Evolutionary conservation across 352 stramenopile species (phyloP).

Genomic region (Peronospora destructor): DNA sequence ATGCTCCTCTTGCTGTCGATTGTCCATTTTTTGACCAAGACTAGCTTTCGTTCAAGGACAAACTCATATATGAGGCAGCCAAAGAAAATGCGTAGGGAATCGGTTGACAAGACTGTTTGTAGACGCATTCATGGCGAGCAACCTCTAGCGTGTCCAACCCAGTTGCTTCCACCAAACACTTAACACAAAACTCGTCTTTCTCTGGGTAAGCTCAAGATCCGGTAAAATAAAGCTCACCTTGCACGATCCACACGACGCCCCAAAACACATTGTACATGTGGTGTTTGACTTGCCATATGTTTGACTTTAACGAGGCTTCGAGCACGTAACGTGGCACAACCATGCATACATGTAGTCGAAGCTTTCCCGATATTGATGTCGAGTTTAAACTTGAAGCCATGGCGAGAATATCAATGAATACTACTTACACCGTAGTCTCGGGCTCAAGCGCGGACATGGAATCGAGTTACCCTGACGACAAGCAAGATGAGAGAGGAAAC

Average conservation of each 20-base stretch:
- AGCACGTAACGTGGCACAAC: not conserved
- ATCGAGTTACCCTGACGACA: too few relatives aligned
- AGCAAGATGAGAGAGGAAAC: too few relatives aligned
- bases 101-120: not conserved
- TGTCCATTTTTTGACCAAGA: too few relatives aligned
- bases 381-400: too few relatives aligned
- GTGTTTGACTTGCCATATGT: not conserved
- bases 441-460: too few relatives aligned
- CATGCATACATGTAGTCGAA: not conserved
- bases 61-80: not conserved
- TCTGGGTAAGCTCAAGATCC: not conserved
- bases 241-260: not conserved
- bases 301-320: not conserved
- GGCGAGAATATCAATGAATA: too few relatives aligned
- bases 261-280: not conserved
- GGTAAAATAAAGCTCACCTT: not conserved
- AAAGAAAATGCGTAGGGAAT: not conserved
- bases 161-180: not conserved
- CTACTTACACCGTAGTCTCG: too few relatives aligned
- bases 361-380: not conserved
- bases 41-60: not conserved
- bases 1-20: too few relatives aligned
- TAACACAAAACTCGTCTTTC: not conserved
- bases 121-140: not conserved
- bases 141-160: not conserved